Evolutionary conservation across 2,329 filamentous ascomycete genomes (phyloP).

Genomic region (Cladorrhinum sp.): DNA sequence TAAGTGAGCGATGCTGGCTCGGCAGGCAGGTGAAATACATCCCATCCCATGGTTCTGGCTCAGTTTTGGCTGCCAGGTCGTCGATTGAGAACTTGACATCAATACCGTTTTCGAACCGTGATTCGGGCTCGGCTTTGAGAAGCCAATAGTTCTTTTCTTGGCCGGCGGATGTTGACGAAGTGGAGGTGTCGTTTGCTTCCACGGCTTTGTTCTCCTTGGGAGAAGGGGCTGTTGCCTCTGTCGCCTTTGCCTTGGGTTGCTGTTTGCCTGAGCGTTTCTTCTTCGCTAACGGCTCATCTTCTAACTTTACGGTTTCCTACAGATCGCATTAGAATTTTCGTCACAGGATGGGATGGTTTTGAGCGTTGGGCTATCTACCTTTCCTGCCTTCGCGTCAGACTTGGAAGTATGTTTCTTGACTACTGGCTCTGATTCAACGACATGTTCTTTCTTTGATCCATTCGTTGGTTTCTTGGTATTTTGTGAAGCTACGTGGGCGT

Average conservation of each 20-base stretch:
- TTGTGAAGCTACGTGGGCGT: background rate
- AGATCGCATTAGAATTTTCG: too few species aligned
- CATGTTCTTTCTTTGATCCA: background rate
- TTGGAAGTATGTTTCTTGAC: background rate
- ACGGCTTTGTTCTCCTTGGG: background rate
- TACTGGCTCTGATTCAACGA: background rate
- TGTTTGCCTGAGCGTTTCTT: constrained; percentile 11
- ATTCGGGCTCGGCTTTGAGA: constrained; percentile 85
- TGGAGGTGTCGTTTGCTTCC: constrained; percentile 1
- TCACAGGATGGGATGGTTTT: too few species aligned
- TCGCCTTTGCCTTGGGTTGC: background rate
- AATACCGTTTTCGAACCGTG: constrained; percentile 78
- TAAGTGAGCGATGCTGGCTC: background rate
- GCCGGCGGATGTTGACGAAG: background rate
- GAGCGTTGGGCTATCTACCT: background rate
- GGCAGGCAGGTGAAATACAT: constrained; percentile 35
- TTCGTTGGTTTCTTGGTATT: background rate
- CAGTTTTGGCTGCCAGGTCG: constrained; percentile 68
- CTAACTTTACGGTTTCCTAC: background rate
- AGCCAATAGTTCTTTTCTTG: constrained; percentile 61
- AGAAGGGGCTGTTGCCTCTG: background rate
- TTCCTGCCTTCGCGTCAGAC: background rate
- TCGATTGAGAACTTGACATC: constrained; percentile 96
- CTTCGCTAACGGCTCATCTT: constrained; percentile 16
- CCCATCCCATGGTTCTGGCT: constrained; percentile 92